phyloP scores from a whole-genome alignment of 2,329 filamentous ascomycete species.

The Aspergillus spinulosporus region DNA sequence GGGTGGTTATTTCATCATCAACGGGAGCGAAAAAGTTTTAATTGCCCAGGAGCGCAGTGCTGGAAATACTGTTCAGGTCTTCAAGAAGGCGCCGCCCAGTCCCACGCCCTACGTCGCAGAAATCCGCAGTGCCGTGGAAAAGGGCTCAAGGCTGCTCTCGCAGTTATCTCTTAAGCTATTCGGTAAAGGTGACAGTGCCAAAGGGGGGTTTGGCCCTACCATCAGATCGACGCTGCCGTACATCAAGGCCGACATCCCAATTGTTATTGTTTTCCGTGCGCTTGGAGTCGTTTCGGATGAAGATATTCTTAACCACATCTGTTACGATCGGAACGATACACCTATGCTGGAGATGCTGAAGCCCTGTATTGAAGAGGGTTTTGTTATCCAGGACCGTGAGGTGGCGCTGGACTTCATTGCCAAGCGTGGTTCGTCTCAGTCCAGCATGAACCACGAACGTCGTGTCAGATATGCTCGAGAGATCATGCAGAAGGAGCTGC shows the following conservation, averaged over 20 bases:
- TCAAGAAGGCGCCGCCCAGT: constrained; percentile 93
- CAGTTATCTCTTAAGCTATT: constrained; percentile 89
- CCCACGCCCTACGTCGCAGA: constrained; percentile 92
- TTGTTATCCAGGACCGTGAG: constrained; percentile 92
- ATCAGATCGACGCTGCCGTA: constrained; percentile 91
- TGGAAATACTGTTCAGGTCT: constrained; percentile 98
- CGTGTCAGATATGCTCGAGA: constrained; percentile 91
- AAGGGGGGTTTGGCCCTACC: constrained; percentile 79
- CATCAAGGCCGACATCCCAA: constrained; percentile 88
- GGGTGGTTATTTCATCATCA: constrained; percentile 98
- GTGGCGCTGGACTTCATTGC: constrained; percentile 94
- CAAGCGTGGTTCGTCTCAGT: constrained; percentile 75
- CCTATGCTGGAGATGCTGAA: constrained; percentile 98
- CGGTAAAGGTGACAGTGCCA: constrained; percentile 76
- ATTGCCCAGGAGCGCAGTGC: constrained; percentile 97
- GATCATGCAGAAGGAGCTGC: constrained; percentile 92
- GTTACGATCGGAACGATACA: constrained; percentile 90
- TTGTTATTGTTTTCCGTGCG: constrained; percentile 93
- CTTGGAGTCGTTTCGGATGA: constrained; percentile 95
- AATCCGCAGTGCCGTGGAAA: constrained; percentile 93
- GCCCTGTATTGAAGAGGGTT: constrained; percentile 94
- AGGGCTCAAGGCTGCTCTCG: constrained; percentile 93
- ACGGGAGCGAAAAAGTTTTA: constrained; percentile 96
- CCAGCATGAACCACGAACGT: constrained; percentile 74
- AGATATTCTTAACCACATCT: constrained; percentile 97